Conservation (phyloP, 2,329 filamentous ascomycete genomes). For the Aspergillus sojae region DNA sequence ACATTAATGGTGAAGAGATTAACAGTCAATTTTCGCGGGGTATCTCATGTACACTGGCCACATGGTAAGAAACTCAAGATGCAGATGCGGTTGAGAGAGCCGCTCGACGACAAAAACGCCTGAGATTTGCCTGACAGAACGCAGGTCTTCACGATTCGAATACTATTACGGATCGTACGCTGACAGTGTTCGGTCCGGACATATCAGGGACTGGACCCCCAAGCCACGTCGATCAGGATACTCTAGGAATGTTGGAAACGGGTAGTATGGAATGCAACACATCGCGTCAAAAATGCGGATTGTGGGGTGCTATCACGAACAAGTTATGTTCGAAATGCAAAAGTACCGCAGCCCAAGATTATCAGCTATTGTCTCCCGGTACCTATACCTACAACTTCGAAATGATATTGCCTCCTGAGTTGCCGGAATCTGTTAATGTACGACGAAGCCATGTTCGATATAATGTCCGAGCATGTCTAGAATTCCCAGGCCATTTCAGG, state of each 20-base stretch:
- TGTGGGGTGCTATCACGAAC: constrained; percentile 9
- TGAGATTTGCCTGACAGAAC: not conserved
- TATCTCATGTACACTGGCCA: constrained; percentile 18
- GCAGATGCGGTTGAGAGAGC: not conserved
- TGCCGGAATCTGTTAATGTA: constrained; percentile 18
- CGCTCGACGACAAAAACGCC: not conserved
- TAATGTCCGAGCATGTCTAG: constrained; percentile 15
- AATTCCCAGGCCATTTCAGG: constrained; percentile 7
- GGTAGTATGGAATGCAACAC: not conserved
- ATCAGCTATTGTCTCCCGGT: constrained; percentile 10
- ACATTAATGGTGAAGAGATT: constrained; percentile 12
- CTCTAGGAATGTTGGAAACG: not conserved
- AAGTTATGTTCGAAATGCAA: not conserved
- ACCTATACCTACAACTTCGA: constrained; percentile 18
- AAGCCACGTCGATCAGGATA: not conserved
- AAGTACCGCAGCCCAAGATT: not conserved
- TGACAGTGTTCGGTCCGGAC: constrained; percentile 12
- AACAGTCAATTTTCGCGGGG: constrained; percentile 14
- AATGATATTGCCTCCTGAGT: constrained; percentile 16
- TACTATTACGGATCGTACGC: constrained; percentile 11
- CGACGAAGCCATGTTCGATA: constrained; percentile 16
- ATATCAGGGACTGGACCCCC: not conserved
- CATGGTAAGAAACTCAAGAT: constrained; percentile 10
- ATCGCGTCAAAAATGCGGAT: constrained; percentile 6
- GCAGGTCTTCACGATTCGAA: constrained; percentile 14